A percentile compares a stretch with the other conserved stretches of the same genome.
These are phyloP conservation scores for Areca catechu DNA, from an alignment of 176 grass and related monocot species.

Conservation along the genomic window DNA sequence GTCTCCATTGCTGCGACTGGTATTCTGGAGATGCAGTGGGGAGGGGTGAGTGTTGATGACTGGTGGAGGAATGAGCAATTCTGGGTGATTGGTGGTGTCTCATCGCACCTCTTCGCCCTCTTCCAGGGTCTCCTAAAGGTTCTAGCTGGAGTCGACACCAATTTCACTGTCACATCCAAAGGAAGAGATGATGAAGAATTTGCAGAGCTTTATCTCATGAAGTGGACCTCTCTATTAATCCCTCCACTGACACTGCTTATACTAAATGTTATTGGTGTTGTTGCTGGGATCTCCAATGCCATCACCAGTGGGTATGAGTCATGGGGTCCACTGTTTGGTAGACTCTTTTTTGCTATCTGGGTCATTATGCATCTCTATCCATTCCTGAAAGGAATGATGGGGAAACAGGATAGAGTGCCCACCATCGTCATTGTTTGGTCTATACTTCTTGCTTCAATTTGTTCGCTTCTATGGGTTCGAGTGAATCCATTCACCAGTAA, in stretches of 20 bases:
- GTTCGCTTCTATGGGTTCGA: slow-evolving; percentile 39
- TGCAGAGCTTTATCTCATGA: slow-evolving; percentile 41
- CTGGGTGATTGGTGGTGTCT: slow-evolving; percentile 42
- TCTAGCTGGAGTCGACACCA: slow-evolving; percentile 30
- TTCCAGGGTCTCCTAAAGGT: slow-evolving; percentile 44
- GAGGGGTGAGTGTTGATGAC: slow-evolving; percentile 32
- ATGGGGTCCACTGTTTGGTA: slow-evolving; percentile 37
- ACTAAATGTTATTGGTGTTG: slow-evolving; percentile 32
- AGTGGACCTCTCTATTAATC: slow-evolving; percentile 38
- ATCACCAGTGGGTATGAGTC: slow-evolving; percentile 34
- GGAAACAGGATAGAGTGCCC: slow-evolving; percentile 41
- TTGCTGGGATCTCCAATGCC: slow-evolving; percentile 32
- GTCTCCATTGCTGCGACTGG: slow-evolving; percentile 34
- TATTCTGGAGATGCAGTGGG: slow-evolving; percentile 45
- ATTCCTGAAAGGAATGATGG: slow-evolving; percentile 45
- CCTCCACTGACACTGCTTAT: slow-evolving; percentile 40
- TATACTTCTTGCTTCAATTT: slow-evolving; percentile 33
- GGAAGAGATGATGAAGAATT: slow-evolving; percentile 35
- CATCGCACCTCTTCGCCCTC: slow-evolving; percentile 34
- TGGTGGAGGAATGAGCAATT: slow-evolving; percentile 51
- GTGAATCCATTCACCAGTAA: slow-evolving; percentile 32
- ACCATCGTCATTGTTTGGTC: slow-evolving; percentile 42
- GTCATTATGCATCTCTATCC: slow-evolving; percentile 46
- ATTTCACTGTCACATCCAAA: slow-evolving; percentile 52
- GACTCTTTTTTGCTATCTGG: slow-evolving; percentile 37